phyloP scores from a whole-genome alignment of 208 protist species.

The Sergeia podlipaevii region DNA sequence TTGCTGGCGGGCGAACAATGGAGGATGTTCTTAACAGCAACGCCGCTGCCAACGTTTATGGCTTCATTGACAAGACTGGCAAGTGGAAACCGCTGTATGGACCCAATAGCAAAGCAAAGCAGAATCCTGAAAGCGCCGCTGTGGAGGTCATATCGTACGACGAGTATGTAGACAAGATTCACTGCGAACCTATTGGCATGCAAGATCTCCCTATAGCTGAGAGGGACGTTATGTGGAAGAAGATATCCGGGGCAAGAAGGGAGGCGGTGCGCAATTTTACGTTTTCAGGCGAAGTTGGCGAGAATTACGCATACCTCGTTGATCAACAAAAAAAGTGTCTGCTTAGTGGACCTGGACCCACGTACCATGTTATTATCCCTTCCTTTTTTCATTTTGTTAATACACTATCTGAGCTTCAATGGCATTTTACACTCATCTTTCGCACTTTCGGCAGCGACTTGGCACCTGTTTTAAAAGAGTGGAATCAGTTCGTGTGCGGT shows the following conservation, averaged over 20 bases:
- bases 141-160: conserved; percentile 52
- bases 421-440: conserved; percentile 87
- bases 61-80: conserved; percentile 24
- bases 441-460: conserved; percentile 87
- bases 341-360: not conserved
- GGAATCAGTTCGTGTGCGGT: conserved; percentile 69
- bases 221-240: conserved; percentile 53
- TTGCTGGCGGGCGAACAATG: conserved; percentile 61
- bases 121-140: not conserved
- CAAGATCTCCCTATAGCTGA: conserved; percentile 44
- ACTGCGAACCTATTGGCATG: conserved; percentile 69
- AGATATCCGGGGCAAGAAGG: conserved; percentile 42
- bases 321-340: conserved; percentile 65
- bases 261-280: conserved; percentile 60
- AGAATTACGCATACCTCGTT: conserved; percentile 54
- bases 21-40: conserved; percentile 90
- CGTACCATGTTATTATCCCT: conserved; percentile 63
- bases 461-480: conserved; percentile 65
- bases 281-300: conserved; percentile 44
- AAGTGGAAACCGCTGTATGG: conserved; percentile 49
- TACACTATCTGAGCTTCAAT: conserved; percentile 65
- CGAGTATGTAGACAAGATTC: conserved; percentile 53
- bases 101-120: conserved; percentile 19
- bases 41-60: conserved; percentile 71
- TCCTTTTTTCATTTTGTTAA: conserved; percentile 87